These are phyloP conservation scores for Otatea glauca DNA, from an alignment of 176 grass and related monocot species.

Conservation along the genomic window DNA sequence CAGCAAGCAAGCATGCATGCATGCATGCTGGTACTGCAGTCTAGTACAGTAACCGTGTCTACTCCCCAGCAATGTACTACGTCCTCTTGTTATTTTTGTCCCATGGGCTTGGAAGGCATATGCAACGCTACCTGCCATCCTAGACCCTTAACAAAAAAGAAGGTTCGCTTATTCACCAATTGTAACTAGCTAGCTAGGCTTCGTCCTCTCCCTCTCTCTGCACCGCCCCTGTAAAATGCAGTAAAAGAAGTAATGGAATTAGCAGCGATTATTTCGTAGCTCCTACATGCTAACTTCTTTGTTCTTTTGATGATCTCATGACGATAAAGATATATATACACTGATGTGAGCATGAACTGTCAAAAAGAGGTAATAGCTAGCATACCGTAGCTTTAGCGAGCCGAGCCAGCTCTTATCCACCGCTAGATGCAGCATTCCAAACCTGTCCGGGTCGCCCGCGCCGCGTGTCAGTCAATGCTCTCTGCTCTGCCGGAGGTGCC, in stretches of 20 bases:
- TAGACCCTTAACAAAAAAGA: constrained; percentile 36
- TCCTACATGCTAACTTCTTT: constrained; percentile 17
- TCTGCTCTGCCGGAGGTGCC: neutral
- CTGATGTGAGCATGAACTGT: constrained; percentile 14
- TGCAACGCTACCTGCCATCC: constrained; percentile 51
- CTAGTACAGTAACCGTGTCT: constrained; percentile 32
- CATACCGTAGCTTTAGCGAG: too few relatives aligned
- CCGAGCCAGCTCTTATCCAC: too few relatives aligned
- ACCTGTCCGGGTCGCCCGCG: neutral
- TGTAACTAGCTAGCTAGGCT: constrained; percentile 41
- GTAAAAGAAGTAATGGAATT: constrained; percentile 21
- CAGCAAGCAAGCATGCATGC: neutral
- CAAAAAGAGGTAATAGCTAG: neutral
- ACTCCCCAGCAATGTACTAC: constrained; percentile 25
- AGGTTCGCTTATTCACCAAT: constrained; percentile 38
- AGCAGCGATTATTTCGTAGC: constrained; percentile 7
- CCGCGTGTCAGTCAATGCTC: neutral
- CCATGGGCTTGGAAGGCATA: constrained; percentile 52
- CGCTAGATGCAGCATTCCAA: too few relatives aligned
- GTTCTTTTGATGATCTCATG: constrained; percentile 36
- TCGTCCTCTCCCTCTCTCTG: neutral
- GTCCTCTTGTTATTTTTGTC: constrained; percentile 44
- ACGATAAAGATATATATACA: neutral
- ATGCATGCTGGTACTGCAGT: neutral
- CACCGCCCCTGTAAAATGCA: constrained; percentile 43